Conservation (phyloP, 2,329 filamentous ascomycete genomes). For the Claviceps spartinae region DNA sequence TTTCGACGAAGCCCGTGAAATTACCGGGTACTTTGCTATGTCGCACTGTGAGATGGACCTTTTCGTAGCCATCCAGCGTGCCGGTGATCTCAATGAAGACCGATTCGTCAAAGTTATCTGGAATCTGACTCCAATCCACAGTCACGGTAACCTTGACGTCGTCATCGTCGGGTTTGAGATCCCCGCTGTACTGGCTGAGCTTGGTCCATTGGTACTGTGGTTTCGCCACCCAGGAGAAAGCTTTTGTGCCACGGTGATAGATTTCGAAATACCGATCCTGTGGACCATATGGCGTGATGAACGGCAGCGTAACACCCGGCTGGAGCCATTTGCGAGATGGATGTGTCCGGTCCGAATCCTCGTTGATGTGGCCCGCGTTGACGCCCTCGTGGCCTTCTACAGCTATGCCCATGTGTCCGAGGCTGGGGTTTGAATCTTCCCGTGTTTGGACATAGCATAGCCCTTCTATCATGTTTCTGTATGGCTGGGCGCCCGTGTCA, state of each 20-base stretch:
- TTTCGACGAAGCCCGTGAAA: conserved; percentile 22
- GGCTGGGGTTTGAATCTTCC: conserved; percentile 33
- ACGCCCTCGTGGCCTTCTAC: conserved; percentile 21
- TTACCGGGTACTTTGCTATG: conserved; percentile 16
- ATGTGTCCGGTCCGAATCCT: conserved; percentile 39
- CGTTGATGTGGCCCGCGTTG: conserved; percentile 28
- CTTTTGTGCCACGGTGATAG: conserved; percentile 20
- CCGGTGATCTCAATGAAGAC: conserved; percentile 20
- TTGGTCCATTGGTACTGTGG: conserved; percentile 20
- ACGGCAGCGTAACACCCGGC: conserved; percentile 16
- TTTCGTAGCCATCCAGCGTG: conserved; percentile 25
- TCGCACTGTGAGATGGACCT: conserved; percentile 15
- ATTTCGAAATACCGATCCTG: conserved; percentile 21
- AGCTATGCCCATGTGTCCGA: conserved; percentile 22
- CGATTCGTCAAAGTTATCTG: conserved; percentile 28
- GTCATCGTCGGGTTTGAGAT: conserved; percentile 17
- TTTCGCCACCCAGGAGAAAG: conserved; percentile 17
- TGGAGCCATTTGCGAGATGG: conserved; percentile 23
- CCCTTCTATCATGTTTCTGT: conserved; percentile 41
- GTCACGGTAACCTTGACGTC: conserved; percentile 19
- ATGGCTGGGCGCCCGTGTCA: conserved; percentile 18
- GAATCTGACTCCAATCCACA: conserved; percentile 23
- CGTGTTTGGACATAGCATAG: conserved; percentile 37
- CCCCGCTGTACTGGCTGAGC: conserved; percentile 16
- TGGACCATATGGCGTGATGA: conserved; percentile 19